Base-by-base conservation (phyloP, 441 rosid genomes). In the Kokia cookei region DNA sequence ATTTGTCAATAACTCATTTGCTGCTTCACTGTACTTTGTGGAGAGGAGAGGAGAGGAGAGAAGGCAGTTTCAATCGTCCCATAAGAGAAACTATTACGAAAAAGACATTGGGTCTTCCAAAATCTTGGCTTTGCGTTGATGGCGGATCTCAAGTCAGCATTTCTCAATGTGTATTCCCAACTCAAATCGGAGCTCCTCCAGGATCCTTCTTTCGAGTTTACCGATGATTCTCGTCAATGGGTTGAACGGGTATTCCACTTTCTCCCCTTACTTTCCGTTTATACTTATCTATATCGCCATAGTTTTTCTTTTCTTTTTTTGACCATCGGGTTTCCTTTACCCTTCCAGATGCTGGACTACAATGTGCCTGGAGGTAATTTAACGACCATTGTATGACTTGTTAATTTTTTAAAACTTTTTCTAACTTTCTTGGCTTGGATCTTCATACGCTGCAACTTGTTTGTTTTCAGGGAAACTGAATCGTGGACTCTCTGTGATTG, bases 271-370 rank as follows among this genome's bases (percentile, higher is more conserved):
- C 5, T 35, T 17, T 63, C 26, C 60, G 22, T 55, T 55, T 27
- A 27, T 27, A 13, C 13, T 4, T 15, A 15, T 17, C 24, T 63
- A 48, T 64, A 9, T 65, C 14, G 53, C 35, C 10, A 53, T 64
- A 40, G n/a, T 11, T 9, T 32, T 61, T 10, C 6, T 3, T 12
- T 72, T 10, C 32, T 5, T 40, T 57, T 68, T 32, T 35, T 77
- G 42, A 72, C 57, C 3, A 12, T 73, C 22, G n/a, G 40, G 32
- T 47, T 73, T 77, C 59, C 63, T 60, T 24, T 55, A 35, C 53
- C 32, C 43, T 55, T 84, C 81, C 88, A 93, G 98, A 91, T 93
- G 97, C 68, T 93, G 78, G 93, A 89, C 80, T 91, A 93, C 87
- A 93, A 89, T 75, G 97, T 93, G 61, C 97, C 92, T 26, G 95